Base-by-base conservation (phyloP, 139 green algal genomes). In the Eudorina sp. region DNA sequence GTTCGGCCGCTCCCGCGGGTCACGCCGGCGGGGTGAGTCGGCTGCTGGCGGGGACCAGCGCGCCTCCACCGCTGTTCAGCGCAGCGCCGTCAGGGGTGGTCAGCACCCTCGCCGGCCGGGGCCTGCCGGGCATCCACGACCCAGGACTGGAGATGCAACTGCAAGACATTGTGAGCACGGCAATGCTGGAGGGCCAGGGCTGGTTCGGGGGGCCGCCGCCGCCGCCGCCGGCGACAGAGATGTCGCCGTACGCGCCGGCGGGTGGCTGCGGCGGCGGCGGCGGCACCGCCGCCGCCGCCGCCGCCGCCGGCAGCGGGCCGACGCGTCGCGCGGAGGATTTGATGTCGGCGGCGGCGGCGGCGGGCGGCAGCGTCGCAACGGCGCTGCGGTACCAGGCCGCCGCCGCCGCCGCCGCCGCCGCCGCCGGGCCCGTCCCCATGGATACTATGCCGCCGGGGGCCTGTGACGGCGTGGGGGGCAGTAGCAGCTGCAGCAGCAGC, bases 91-190 rank as follows among this genome's bases (percentile, higher is more conserved):
- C 31, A 4, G 7, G 45, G 0, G 81, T 29, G 45, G 1, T 87
- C 4, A 19, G 45, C 64, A 25, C 64, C 2, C 31, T 87, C 14
- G 45, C 7, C 18, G 8, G 21, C 7, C 34, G 9, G 9, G 38
- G 13, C 9, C 41, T 86, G 40, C 7, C 9, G 27, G 34, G 5
- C 21, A 66, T 87, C 25, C n/a, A 41, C 18, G 81, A 87, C 43
- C 62, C 45, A 8, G 34, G 31, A 4, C 43, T 87, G 23, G 81
- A 87, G 45, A 36, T 69, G n/a, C 81, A 87, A 46, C 45, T 87
- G 43, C 81, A 87, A 31, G 81, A 87, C 25, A 87, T 87, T 27
- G 23, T 78, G 19, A 43, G 31, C 19, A 68, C 81, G 34, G 81
- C 43, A 14, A 34, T 34, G 45, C 81, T 69, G 2, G 81, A 87